Evolutionary conservation across 1,284 basidiomycete genomes (phyloP).

Genomic region (Ceratobasidium sp.): DNA sequence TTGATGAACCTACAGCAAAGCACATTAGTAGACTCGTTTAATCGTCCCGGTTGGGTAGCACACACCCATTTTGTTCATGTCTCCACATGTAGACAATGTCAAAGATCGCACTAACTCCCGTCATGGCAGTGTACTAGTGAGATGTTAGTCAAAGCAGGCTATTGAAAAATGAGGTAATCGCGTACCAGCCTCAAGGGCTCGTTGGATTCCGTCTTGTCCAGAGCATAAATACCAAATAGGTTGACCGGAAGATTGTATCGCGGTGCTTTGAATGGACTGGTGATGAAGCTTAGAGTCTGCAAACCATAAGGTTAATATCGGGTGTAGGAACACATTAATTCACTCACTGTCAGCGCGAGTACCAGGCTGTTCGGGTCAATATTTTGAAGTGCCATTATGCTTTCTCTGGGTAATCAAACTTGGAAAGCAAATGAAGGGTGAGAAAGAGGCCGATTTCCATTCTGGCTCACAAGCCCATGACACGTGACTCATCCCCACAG

Average conservation of each 20-base stretch:
- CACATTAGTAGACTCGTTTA: background rate
- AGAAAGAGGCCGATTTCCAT: no score
- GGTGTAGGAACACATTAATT: no score
- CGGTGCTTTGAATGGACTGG: conserved; percentile 65
- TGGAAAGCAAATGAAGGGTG: no score
- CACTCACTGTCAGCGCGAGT: conserved; percentile 30
- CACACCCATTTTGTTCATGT: conserved; percentile 53
- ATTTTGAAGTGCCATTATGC: conserved; percentile 29
- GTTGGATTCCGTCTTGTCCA: conserved; percentile 67
- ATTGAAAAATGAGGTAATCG: background rate
- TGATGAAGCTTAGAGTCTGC: conserved; percentile 63
- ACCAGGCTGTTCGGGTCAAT: conserved; percentile 27
- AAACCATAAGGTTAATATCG: background rate
- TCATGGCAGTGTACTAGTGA: conserved; percentile 66
- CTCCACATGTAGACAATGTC: conserved; percentile 69
- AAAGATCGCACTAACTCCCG: conserved; percentile 64
- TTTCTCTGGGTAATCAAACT: background rate
- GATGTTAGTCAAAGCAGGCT: background rate
- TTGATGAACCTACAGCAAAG: conserved; percentile 56
- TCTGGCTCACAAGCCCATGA: background rate
- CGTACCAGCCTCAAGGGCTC: conserved; percentile 69
- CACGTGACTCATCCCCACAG: background rate
- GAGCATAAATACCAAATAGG: conserved; percentile 72
- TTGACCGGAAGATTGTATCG: conserved; percentile 76
- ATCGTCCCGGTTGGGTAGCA: background rate